Percentiles rank a stretch among this genome's conserved stretches.
Evolutionary conservation across 2,329 filamentous ascomycete species (phyloP).

Genomic region (Aspergillus versicolor): DNA sequence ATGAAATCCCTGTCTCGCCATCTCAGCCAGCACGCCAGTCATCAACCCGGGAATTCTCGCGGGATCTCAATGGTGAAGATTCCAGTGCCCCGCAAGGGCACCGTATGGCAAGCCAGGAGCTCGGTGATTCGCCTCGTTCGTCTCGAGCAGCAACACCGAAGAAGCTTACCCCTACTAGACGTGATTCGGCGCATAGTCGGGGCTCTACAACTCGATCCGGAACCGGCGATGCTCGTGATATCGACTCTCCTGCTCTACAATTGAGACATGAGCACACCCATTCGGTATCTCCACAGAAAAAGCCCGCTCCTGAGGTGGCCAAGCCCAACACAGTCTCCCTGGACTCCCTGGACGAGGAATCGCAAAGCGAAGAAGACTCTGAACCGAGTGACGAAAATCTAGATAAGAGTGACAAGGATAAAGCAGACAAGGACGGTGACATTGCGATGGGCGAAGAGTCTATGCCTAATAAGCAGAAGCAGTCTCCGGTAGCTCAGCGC

Average conservation of each 20-base stretch:
- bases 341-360: neutral
- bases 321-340: neutral
- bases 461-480: neutral
- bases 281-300: slow-evolving; percentile 5
- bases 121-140: slow-evolving; percentile 24
- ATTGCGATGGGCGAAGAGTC: slow-evolving; percentile 17
- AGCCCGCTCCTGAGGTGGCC: neutral
- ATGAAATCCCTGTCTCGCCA: slow-evolving; percentile 21
- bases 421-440: slow-evolving; percentile 16
- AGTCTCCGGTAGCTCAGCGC: neutral
- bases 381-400: neutral
- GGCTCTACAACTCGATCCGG: neutral
- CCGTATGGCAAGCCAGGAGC: slow-evolving; percentile 28
- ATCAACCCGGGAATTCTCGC: neutral
- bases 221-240: neutral
- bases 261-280: slow-evolving; percentile 1
- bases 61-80: neutral
- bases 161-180: neutral
- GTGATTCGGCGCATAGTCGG: slow-evolving; percentile 4
- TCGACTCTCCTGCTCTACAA: slow-evolving; percentile 7
- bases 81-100: neutral
- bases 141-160: slow-evolving; percentile 2
- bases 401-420: neutral
- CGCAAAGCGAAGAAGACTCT: neutral
- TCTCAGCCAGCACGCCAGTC: slow-evolving; percentile 7